Base-by-base conservation (phyloP, 352 stramenopile genomes). In the Pilasporangium apinafurcum region DNA sequence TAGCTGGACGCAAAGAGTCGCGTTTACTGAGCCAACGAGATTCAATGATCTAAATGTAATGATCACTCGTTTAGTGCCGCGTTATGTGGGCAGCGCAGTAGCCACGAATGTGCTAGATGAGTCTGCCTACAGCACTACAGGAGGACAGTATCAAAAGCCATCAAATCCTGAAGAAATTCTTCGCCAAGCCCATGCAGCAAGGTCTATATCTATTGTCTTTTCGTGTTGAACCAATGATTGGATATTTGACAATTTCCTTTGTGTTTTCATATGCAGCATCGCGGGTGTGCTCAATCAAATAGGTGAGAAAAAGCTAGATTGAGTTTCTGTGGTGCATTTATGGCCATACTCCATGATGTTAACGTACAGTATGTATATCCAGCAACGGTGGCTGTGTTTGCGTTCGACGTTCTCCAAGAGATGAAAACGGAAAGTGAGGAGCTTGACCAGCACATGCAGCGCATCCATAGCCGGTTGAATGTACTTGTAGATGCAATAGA, bases 271-370 rank as follows among this genome's bases (percentile, higher is more conserved):
- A 6, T 42, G 39, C 28, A 54, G 64, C 20, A 67, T 85, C 24
- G 64, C 66, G 2, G 62, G 64, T 22, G 56, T 83, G 18, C 53
- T 85, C 20, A 54, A 54, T 17, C 66, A 81, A 37, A 79, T 85
- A 9, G 72, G 72, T 82, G 16, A 12, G 53, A 50, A 6, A 3
- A 22, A 17, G 1, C 21, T 24, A 34, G n/a, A n/a, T 30, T 25
- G 22, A n/a, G 10, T 7, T n/a, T n/a, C n/a, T n/a, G n/a, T n/a
- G n/a, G n/a, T n/a, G n/a, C 30, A 12, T n/a, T 30, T 29, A 35
- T 34, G 25, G 18, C 37, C 10, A 40, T 24, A 5, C 14, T 26
- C 25, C 6, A 44, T 9, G 10, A 37, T 16, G 34, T 31, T 43
- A 3, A 14, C 34, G 16, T 5, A 31, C 12, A 10, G 25, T 2